Conservation (phyloP, 169 alveolate species). For the Babesia sp. region DNA sequence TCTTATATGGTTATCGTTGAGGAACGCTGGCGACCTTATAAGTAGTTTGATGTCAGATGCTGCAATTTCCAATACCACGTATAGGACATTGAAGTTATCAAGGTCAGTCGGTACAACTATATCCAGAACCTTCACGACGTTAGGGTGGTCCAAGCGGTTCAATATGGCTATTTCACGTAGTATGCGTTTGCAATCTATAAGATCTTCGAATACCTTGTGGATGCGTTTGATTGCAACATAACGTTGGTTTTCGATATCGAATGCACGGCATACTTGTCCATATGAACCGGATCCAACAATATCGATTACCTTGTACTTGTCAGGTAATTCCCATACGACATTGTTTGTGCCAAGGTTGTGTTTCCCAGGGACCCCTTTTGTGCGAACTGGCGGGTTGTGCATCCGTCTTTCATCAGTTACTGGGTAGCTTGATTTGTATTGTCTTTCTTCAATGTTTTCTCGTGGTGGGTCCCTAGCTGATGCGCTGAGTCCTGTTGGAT, state of each 20-base stretch:
- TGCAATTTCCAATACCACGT: conserved; percentile 96
- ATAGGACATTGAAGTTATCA: conserved; percentile 90
- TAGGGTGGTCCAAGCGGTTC: conserved; percentile 88
- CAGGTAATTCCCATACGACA: conserved; percentile 73
- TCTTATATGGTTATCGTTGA: conserved; percentile 91
- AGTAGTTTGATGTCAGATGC: conserved; percentile 96
- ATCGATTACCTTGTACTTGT: conserved; percentile 84
- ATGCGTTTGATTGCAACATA: conserved; percentile 94
- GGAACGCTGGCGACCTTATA: conserved; percentile 89
- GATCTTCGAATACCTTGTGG: conserved; percentile 93
- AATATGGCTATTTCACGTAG: conserved; percentile 93
- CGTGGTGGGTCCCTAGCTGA: conserved; percentile 41
- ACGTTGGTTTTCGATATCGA: conserved; percentile 77
- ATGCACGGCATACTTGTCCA: conserved; percentile 90
- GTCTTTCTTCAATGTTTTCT: background rate
- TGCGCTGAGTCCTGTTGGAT: background rate
- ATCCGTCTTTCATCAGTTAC: conserved; percentile 17
- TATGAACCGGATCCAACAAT: conserved; percentile 92
- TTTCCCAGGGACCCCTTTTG: background rate
- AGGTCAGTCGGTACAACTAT: conserved; percentile 89
- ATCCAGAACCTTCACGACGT: conserved; percentile 89
- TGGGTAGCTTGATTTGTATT: background rate
- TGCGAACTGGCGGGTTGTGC: conserved; percentile 7
- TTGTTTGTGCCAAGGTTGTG: background rate
- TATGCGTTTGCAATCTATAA: conserved; percentile 94